Evolutionary conservation across 345 rosid genomes (phyloP).

Genomic region (Excoecaria agallocha): DNA sequence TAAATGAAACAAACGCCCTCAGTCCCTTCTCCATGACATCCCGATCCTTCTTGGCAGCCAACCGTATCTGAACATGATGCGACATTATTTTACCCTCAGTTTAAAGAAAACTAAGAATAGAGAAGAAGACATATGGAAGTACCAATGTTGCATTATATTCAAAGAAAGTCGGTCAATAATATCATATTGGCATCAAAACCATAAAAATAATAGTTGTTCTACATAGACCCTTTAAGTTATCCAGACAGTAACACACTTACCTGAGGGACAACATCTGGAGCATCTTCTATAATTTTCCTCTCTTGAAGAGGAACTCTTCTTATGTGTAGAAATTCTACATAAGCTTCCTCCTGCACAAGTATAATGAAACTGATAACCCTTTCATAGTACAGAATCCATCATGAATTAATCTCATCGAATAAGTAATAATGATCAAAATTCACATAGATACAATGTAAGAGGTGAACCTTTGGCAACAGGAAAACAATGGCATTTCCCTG

Average conservation of each 20-base stretch:
- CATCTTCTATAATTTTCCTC: slow-evolving; percentile 47
- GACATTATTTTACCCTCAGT: neutral
- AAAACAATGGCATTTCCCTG: slow-evolving; percentile 73
- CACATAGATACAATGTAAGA: slow-evolving; percentile 4
- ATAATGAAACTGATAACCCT: slow-evolving; percentile 5
- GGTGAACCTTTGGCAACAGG: slow-evolving; percentile 65
- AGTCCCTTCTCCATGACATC: slow-evolving; percentile 91
- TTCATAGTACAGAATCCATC: neutral
- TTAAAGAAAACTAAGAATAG: slow-evolving; percentile 8
- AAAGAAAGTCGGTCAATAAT: neutral
- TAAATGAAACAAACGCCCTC: slow-evolving; percentile 84
- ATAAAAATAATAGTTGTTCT: too few species aligned
- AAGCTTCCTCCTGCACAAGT: slow-evolving; percentile 73
- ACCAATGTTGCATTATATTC: neutral
- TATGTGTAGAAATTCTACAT: slow-evolving; percentile 71
- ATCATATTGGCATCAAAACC: neutral
- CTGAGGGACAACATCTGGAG: slow-evolving; percentile 63
- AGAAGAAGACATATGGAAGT: neutral
- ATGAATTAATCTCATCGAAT: neutral
- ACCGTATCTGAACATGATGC: slow-evolving; percentile 50
- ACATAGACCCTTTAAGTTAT: neutral
- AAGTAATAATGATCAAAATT: neutral
- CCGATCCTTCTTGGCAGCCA: slow-evolving; percentile 69
- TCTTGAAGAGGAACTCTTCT: slow-evolving; percentile 74
- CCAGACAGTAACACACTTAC: slow-evolving; percentile 30